These are phyloP conservation scores for Camelina hispida DNA, from an alignment of 345 rosid species.

Conservation along the genomic window DNA sequence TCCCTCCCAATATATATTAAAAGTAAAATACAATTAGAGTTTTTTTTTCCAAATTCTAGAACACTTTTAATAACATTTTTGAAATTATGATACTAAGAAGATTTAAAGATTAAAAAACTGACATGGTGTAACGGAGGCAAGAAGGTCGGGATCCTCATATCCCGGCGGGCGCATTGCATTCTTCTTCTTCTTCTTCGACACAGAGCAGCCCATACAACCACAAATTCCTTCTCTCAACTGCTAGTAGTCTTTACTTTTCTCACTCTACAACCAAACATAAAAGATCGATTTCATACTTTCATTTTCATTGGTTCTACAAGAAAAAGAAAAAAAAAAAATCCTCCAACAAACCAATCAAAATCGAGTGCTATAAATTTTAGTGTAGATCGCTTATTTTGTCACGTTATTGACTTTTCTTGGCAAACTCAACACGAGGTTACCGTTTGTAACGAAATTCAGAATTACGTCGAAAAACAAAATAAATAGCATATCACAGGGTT, in stretches of 20 bases:
- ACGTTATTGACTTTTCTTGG: constrained; percentile 18
- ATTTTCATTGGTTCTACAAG: background rate
- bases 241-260: constrained; percentile 15
- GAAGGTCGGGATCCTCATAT: constrained; percentile 43
- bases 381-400: background rate
- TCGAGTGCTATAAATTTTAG: background rate
- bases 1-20: constrained; percentile 18
- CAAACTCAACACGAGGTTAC: background rate
- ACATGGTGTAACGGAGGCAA: constrained; percentile 42
- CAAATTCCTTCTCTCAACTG: constrained; percentile 16
- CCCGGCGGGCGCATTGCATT: constrained; percentile 39
- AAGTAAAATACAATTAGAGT: background rate
- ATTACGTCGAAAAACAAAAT: too few relatives aligned
- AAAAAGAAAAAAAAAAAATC: background rate
- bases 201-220: constrained; percentile 39
- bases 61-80: constrained; percentile 1
- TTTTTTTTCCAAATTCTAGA: background rate
- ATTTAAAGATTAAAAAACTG: background rate
- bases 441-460: background rate
- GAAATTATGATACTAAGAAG: background rate
- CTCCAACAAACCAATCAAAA: constrained; percentile 21
- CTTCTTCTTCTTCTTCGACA: constrained; percentile 39
- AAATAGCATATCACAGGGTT: too few relatives aligned
- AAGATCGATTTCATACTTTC: background rate
- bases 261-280: constrained; percentile 23